phyloP scores from a whole-genome alignment of 2,329 filamentous ascomycete genomes.

The Penicillium sp. region DNA sequence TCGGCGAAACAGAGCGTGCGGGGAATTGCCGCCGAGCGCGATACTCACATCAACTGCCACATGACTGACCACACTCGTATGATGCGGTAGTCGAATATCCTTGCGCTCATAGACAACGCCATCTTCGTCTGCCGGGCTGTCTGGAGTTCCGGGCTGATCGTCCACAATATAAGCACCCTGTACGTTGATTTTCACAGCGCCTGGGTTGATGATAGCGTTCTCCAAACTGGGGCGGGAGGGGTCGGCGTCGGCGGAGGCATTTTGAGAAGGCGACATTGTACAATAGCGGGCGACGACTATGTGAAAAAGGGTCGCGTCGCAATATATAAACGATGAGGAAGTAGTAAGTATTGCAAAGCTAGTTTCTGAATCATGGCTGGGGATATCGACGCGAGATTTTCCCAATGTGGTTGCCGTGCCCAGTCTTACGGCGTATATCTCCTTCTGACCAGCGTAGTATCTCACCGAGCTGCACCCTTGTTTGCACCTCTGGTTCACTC shows the following conservation, averaged over 20 bases:
- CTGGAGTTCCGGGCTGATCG: constrained; percentile 58
- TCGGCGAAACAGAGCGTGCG: constrained; percentile 19
- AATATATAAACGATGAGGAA: background rate
- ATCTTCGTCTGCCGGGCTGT: constrained; percentile 47
- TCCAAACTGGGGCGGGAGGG: constrained; percentile 26
- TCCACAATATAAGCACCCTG: constrained; percentile 95
- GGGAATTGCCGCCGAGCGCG: constrained; percentile 22
- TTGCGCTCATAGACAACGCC: constrained; percentile 70
- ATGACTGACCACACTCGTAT: constrained; percentile 92
- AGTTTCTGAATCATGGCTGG: constrained; percentile 2
- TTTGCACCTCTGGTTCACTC: background rate
- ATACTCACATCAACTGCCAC: constrained; percentile 85
- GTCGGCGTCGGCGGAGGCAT: constrained; percentile 19
- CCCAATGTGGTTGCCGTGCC: constrained; percentile 29
- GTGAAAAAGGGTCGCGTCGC: background rate
- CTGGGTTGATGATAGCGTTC: constrained; percentile 55
- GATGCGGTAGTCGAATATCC: constrained; percentile 93
- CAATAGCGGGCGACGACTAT: background rate
- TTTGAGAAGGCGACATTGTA: constrained; percentile 31
- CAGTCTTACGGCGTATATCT: constrained; percentile 45
- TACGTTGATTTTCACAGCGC: constrained; percentile 88
- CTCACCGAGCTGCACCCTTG: background rate
- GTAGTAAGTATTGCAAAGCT: background rate
- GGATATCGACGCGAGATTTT: background rate
- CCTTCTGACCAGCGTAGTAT: constrained; percentile 31